phyloP scores from a whole-genome alignment of 2,329 filamentous ascomycete species.

The Colletotrichum musae region DNA sequence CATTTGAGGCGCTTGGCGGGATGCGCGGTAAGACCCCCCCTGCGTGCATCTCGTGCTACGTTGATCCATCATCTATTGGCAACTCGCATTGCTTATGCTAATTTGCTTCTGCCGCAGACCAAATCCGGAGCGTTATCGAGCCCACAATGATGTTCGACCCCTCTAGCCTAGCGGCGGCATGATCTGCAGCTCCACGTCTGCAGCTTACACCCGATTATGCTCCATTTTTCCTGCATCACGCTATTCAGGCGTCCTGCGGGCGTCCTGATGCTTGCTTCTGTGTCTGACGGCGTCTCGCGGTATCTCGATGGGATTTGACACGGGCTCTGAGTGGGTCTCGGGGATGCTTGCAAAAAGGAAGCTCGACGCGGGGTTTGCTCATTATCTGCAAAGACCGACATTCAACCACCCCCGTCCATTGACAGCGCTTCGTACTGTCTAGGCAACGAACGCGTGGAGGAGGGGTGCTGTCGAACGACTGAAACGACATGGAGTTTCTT shows the following conservation, averaged over 20 bases:
- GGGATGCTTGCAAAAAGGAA: slow-evolving; percentile 7
- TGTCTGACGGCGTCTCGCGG: slow-evolving; percentile 8
- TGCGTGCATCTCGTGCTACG: neutral
- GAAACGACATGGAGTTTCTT: slow-evolving; percentile 29
- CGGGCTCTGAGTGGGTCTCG: slow-evolving; percentile 32
- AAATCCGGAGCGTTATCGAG: slow-evolving; percentile 45
- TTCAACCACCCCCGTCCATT: slow-evolving; percentile 10
- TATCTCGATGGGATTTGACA: slow-evolving; percentile 20
- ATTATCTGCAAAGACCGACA: slow-evolving; percentile 38
- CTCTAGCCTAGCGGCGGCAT: slow-evolving; percentile 21
- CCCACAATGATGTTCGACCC: slow-evolving; percentile 43
- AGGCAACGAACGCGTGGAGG: slow-evolving; percentile 6
- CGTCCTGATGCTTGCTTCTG: slow-evolving; percentile 2
- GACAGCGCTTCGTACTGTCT: slow-evolving; percentile 6
- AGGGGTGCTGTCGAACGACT: slow-evolving; percentile 23
- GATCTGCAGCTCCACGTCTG: slow-evolving; percentile 16
- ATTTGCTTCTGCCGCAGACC: slow-evolving; percentile 42
- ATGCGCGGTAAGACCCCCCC: slow-evolving; percentile 56
- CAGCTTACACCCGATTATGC: slow-evolving; percentile 5
- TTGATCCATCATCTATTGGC: slow-evolving; percentile 7
- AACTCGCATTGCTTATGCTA: slow-evolving; percentile 18
- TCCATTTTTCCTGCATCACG: neutral
- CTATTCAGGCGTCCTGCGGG: neutral
- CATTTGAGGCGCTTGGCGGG: slow-evolving; percentile 61
- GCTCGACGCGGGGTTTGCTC: slow-evolving; percentile 35